Base-by-base conservation (phyloP, 192 early-diverging fungal genomes). In the Cladochytrium replicatum region DNA sequence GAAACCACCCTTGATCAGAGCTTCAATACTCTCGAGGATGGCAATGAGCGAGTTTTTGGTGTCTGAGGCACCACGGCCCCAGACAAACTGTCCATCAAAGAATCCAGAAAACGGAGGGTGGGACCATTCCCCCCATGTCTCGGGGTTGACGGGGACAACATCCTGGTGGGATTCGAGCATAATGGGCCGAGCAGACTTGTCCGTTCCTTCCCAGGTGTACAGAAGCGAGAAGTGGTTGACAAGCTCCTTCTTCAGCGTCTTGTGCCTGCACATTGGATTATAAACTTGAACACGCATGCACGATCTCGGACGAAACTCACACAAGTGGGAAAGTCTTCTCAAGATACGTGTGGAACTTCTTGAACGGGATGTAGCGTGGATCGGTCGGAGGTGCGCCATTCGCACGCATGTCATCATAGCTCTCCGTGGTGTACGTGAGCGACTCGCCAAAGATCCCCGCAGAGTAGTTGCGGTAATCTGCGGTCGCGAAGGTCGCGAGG, bases 31-130 rank as follows among this genome's bases (percentile, higher is more conserved):
- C 25, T 60, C 58, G 17, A 60, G 21, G 29, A 61, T 61, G 15
- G 40, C 52, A 2, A 60, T 40, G 11, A 60, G 45, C 11, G 50
- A 48, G 24, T 45, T 46, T 29, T 55, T 61, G 41, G 45, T 50
- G 32, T 68, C 66, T 7, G 43, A 38, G 25, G 54, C 34, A 19
- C 66, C 68, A 22, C 66, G 66, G 23, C 66, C 66, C 61, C 61
- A 63, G 31, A 68, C 45, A 31, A 26, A 52, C 21, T 50, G 54
- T 3, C 47, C 52, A 11, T 57, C 59, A 29, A 58, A 24, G 22
- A 49, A 17, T 5, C 66, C 66, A 11, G 30, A 32, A 28, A 58
- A 67, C 6, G 65, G 65, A 3, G 65, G 65, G 31, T 55, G 49
- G 11, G 44, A 37, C 65, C 65, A 67, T 29, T 50, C 45, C 32